A percentile compares a stretch with the other conserved stretches of the same genome.
phyloP scores from a whole-genome alignment of 495 filamentous ascomycete species.

The Neurospora sp. region DNA sequence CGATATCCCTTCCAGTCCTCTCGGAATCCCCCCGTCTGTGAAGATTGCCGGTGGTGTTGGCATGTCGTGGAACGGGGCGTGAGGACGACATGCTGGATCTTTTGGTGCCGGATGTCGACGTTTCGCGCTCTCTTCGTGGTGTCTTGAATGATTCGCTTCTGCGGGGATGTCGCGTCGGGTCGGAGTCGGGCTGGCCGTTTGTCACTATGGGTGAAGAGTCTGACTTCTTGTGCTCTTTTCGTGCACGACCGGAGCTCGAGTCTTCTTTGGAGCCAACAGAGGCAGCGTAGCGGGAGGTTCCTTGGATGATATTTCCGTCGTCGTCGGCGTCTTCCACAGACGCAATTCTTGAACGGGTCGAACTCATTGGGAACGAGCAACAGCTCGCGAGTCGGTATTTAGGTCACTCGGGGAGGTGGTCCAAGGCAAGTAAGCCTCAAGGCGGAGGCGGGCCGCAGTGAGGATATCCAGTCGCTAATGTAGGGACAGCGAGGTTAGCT shows the following conservation, averaged over 20 bases:
- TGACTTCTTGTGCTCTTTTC: constrained; percentile 24
- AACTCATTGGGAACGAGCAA: constrained; percentile 20
- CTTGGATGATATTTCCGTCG: constrained; percentile 28
- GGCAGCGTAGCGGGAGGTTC: constrained; percentile 26
- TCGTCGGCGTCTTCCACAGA: constrained; percentile 43
- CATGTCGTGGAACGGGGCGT: constrained; percentile 16
- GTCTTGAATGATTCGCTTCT: constrained; percentile 17
- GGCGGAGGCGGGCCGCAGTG: constrained; percentile 16
- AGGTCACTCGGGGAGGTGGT: not conserved
- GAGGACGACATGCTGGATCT: constrained; percentile 19
- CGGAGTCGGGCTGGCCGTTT: constrained; percentile 31
- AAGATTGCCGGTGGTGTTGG: constrained; percentile 17
- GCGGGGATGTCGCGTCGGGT: constrained; percentile 28
- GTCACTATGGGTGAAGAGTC: constrained; percentile 24
- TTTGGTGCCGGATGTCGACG: constrained; percentile 11
- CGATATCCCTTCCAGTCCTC: constrained; percentile 12
- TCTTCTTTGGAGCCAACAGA: constrained; percentile 31
- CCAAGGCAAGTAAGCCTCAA: constrained; percentile 21
- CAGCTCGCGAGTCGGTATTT: constrained; percentile 9
- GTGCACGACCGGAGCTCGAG: constrained; percentile 34
- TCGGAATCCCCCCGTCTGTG: constrained; percentile 1
- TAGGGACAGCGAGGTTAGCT: not conserved
- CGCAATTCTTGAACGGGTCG: constrained; percentile 21
- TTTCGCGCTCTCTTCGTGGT: constrained; percentile 23
- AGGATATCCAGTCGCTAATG: constrained; percentile 4